Evolutionary conservation across 306 rosid species (phyloP).

Genomic region (Sicyos baderoa): DNA sequence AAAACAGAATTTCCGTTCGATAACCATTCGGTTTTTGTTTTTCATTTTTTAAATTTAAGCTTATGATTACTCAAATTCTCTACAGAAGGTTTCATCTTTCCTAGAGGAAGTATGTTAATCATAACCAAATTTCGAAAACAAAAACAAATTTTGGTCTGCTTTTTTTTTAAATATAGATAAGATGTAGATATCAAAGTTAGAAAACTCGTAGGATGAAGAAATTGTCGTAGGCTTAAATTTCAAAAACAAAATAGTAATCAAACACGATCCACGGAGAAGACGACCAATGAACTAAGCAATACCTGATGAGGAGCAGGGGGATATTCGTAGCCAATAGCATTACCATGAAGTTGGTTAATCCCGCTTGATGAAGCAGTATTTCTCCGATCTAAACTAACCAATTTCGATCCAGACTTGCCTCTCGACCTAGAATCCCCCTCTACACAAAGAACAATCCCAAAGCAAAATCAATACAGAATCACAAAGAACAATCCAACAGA

Average conservation of each 20-base stretch:
- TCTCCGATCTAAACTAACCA: constrained; percentile 30
- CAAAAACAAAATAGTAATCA: too few species aligned
- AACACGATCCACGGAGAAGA: neutral
- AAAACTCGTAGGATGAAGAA: too few species aligned
- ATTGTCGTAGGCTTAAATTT: too few species aligned
- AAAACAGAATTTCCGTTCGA: neutral
- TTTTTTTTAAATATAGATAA: too few species aligned
- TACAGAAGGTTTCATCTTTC: too few species aligned
- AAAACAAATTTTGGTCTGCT: too few species aligned
- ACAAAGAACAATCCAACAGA: constrained; percentile 11
- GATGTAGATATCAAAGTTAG: too few species aligned
- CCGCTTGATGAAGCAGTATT: constrained; percentile 39
- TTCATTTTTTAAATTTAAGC: too few species aligned
- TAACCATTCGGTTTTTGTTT: too few species aligned
- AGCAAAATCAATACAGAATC: constrained; percentile 22
- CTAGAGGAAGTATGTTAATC: too few species aligned
- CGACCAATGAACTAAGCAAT: constrained; percentile 6
- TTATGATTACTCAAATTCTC: too few species aligned
- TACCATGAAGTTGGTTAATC: constrained; percentile 24
- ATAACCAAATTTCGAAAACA: too few species aligned
- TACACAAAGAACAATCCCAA: constrained; percentile 24
- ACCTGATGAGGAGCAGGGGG: constrained; percentile 55
- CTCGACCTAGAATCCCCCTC: constrained; percentile 40
- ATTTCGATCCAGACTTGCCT: constrained; percentile 35
- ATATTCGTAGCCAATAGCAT: constrained; percentile 51